These are phyloP conservation scores for Colletotrichum liriopes DNA, from an alignment of 2,329 filamentous ascomycete genomes.

Conservation along the genomic window DNA sequence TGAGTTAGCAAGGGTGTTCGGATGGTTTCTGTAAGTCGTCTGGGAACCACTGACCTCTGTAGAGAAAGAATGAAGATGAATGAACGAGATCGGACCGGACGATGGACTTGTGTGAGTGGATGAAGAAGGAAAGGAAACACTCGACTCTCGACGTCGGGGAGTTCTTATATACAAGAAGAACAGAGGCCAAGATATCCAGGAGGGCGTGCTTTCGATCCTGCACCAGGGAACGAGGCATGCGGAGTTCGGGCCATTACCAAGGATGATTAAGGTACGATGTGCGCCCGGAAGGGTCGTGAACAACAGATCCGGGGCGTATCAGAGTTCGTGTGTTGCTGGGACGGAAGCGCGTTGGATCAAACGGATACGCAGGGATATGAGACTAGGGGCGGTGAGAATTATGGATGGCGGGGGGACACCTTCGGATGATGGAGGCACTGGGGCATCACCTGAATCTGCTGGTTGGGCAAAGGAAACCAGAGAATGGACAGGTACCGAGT, in stretches of 20 bases:
- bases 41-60: constrained; percentile 58
- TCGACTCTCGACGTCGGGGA: constrained; percentile 45
- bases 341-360: constrained; percentile 31
- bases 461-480: neutral
- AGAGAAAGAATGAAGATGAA: constrained; percentile 62
- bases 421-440: constrained; percentile 14
- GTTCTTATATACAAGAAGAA: constrained; percentile 57
- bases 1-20: constrained; percentile 40
- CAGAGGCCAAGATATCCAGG: constrained; percentile 13
- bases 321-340: constrained; percentile 23
- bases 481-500: neutral
- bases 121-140: constrained; percentile 48
- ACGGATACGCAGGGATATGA: constrained; percentile 8
- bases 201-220: neutral
- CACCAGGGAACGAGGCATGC: constrained; percentile 5
- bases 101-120: constrained; percentile 48
- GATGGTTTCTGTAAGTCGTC: constrained; percentile 10
- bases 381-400: constrained; percentile 13
- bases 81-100: constrained; percentile 51
- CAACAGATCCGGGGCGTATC: constrained; percentile 29
- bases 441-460: neutral
- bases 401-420: constrained; percentile 11
- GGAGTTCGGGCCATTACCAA: constrained; percentile 32
- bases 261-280: constrained; percentile 18
- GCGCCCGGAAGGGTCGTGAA: constrained; percentile 23